Evolutionary conservation across 2,329 filamentous ascomycete genomes (phyloP).

Genomic region (Colletotrichum gigasporum): DNA sequence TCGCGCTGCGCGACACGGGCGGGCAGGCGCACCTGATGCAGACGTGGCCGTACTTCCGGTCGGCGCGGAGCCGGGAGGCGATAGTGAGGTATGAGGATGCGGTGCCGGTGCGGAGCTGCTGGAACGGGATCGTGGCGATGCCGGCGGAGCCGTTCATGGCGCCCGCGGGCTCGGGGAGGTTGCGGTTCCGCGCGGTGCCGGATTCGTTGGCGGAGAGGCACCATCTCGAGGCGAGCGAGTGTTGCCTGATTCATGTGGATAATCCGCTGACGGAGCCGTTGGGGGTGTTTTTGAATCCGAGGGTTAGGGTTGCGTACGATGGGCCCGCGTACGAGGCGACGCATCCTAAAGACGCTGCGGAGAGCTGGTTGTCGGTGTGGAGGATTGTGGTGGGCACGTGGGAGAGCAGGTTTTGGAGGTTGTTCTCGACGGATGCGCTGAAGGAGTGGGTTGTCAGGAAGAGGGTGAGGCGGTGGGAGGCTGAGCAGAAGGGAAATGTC

Average conservation of each 20-base stretch:
- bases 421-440: slow-evolving; percentile 41
- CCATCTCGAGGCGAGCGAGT: slow-evolving; percentile 81
- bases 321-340: slow-evolving; percentile 60
- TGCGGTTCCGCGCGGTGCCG: slow-evolving; percentile 71
- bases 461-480: slow-evolving; percentile 51
- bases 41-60: slow-evolving; percentile 69
- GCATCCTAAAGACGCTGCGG: slow-evolving; percentile 42
- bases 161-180: slow-evolving; percentile 37
- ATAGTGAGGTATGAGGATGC: slow-evolving; percentile 57
- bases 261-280: slow-evolving; percentile 63
- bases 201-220: slow-evolving; percentile 65
- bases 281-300: slow-evolving; percentile 75
- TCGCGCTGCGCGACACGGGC: slow-evolving; percentile 64
- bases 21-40: slow-evolving; percentile 61
- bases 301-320: slow-evolving; percentile 74
- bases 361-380: slow-evolving; percentile 56
- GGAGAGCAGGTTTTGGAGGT: slow-evolving; percentile 63
- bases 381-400: slow-evolving; percentile 65
- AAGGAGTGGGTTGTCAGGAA: slow-evolving; percentile 44
- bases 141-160: slow-evolving; percentile 65
- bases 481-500: slow-evolving; percentile 42
- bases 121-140: slow-evolving; percentile 60
- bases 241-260: slow-evolving; percentile 80
- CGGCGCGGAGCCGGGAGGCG: slow-evolving; percentile 59
- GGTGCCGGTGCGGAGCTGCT: slow-evolving; percentile 56